Conservation (phyloP, 1,284 basidiomycete species). For the Fistulina hepatica region DNA sequence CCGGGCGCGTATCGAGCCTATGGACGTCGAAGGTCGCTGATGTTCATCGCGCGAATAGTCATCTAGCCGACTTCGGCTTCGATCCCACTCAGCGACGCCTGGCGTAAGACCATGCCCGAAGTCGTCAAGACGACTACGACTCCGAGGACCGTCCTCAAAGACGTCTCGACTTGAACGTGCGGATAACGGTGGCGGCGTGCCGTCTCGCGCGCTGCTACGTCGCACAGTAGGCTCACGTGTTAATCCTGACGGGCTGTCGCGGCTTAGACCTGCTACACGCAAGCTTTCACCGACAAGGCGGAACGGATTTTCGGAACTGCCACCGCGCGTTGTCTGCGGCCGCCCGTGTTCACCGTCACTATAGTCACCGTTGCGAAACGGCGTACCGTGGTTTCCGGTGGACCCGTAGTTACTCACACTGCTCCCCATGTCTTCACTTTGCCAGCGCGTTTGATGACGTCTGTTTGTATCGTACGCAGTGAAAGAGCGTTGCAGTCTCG, state of each 20-base stretch:
- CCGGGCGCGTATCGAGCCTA: too few relatives aligned
- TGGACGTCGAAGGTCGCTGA: conserved; percentile 19
- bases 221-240: background rate
- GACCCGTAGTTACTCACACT: background rate
- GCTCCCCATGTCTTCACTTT: conserved; percentile 31
- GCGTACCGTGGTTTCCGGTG: too few relatives aligned
- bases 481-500: conserved; percentile 24
- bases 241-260: too few relatives aligned
- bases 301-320: conserved; percentile 55
- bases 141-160: background rate
- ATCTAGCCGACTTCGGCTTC: conserved; percentile 22
- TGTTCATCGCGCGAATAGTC: conserved; percentile 14
- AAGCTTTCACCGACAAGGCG: conserved; percentile 60
- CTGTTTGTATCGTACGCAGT: conserved; percentile 36
- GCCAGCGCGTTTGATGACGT: conserved; percentile 42
- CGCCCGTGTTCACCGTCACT: too few relatives aligned
- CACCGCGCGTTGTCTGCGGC: conserved; percentile 43
- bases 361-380: too few relatives aligned
- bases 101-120: too few relatives aligned
- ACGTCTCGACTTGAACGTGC: conserved; percentile 3
- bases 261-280: conserved; percentile 52
- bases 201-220: too few relatives aligned
- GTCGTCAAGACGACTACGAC: background rate
- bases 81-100: conserved; percentile 20
- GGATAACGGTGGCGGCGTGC: too few relatives aligned